Base-by-base conservation (phyloP, 768 basidiomycete genomes). In the Kwoniella shandongensis region DNA sequence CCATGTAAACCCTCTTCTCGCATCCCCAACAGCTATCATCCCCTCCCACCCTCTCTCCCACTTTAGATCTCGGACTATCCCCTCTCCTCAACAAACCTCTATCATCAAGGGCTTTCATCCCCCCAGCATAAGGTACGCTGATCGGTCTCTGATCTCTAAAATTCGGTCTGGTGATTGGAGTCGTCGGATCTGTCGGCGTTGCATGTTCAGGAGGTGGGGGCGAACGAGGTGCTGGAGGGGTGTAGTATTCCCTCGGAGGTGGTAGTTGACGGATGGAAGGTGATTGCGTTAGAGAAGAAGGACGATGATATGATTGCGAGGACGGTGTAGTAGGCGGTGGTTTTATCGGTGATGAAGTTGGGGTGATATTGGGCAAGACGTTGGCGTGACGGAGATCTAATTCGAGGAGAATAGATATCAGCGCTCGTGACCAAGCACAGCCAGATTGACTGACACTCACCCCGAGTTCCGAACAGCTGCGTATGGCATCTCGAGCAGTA, bases 1-100 rank as follows among this genome's bases (percentile, higher is more conserved):
- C 72, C 11, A 67, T 67, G 55, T 73, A 73, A 3, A 73, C 72
- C 51, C 69, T 66, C 58, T 70, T 73, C 45, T 61, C 69, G 51
- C 72, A 73, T 4, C 61, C 65, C 39, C 57, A 54, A 59, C 72
- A 73, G 36, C 50, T 30, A 15, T 70, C 69, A n/a, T 68, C 69
- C 4, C 61, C 63, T 17, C 54, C 51, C n/a, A 62, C 23, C 51
- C 50, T 66, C 40, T 68, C 69, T n/a, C 72, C 72, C 17, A 70
- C 69, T 46, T 73, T 73, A 27, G 48, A 59, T 55, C 72, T 51
- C 23, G 72, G 72, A 61, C 66, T 69, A 18, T 70, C 65, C 13
- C 54, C 61, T 22, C 61, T 48, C 30, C 57, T 64, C 51, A 73
- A 38, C 38, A 73, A 47, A 5, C 72, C 72, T 42, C 69, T 54